Percentiles rank a stretch among this genome's conserved stretches.
phyloP scores from a whole-genome alignment of 306 rosid genomes.

The Trifolium subterraneum region DNA sequence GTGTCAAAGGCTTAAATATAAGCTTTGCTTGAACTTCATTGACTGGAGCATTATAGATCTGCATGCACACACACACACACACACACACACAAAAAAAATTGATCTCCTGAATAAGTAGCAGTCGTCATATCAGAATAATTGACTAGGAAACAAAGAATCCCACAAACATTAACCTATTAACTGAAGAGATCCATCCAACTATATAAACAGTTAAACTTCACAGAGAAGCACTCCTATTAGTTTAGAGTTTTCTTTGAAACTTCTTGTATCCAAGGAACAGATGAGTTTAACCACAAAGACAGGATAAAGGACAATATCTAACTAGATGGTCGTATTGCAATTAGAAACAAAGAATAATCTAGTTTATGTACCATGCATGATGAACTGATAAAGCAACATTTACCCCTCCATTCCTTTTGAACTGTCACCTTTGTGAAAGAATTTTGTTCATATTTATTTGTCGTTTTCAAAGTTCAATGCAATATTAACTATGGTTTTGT shows the following conservation, averaged over 20 bases:
- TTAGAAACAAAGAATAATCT: conserved; percentile 24
- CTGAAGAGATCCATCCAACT: conserved; percentile 8
- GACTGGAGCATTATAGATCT: conserved; percentile 88
- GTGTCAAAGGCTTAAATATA: conserved; percentile 82
- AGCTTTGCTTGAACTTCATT: conserved; percentile 84
- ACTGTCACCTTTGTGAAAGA: background rate
- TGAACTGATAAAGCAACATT: background rate
- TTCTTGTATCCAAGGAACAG: conserved; percentile 26
- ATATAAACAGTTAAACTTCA: conserved; percentile 8
- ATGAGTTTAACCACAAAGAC: conserved; percentile 10
- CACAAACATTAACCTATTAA: background rate
- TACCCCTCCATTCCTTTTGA: background rate
- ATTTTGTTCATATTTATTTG: background rate
- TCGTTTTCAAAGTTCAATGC: background rate
- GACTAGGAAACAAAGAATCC: background rate
- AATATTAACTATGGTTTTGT: background rate
- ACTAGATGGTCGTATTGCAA: background rate
- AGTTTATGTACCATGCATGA: background rate
- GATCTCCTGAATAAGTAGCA: conserved; percentile 27
- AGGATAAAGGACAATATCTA: conserved; percentile 11
- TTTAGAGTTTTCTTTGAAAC: conserved; percentile 11
- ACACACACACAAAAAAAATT: no score
- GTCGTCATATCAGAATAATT: conserved; percentile 1
- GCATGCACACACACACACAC: no score
- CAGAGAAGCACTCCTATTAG: background rate